Evolutionary conservation across 306 rosid species (phyloP), one percentile per base, ranked within the genome.

Genomic region (Quercus agrifolia): DNA sequence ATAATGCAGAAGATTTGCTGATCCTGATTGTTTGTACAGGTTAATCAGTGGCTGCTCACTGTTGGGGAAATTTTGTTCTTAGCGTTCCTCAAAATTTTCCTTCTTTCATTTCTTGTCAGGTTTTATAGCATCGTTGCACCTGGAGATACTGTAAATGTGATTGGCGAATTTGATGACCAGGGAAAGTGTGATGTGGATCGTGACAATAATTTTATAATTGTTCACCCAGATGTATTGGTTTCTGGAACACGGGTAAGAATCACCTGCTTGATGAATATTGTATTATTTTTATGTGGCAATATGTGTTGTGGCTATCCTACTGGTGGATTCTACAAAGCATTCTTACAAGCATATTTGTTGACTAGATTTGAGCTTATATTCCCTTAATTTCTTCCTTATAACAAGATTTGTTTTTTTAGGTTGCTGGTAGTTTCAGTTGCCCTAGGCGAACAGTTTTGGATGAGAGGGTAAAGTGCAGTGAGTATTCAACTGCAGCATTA

Each of bases 241-340:
- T 90, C 99, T 78, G 97, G 97, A 78, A 91, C 97, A 75, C 88
- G 95, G 98, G 99, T 95, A 95, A 72, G 44, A 79, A 38, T 84
- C 76, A n/a, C 69, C 74, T 73, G 38, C 78, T 68, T 71, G 67
- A 56, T 68, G 63, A 38, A 68, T 74, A 20, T 63, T 33, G 28
- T 74, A 51, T 54, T 27, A 58, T 79, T 78, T 76, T 70, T 66
- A 51, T 63, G 35, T 12, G 41, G 12, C 41, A 63, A 28, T 61
- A 61, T 28, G 4, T 38, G 9, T 31, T 20, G 70, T 54, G 11
- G 56, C 56, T 68, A 25, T n/a, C 4, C 18, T 31, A 25, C 25
- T 49, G 35, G 33, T 15, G 63, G 51, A 10, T 44, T 13, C 18
- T 74, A 31, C 33, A 44, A 27, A 23, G 44, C 4, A 15, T n/a